phyloP scores from a whole-genome alignment of 305 asterid genomes.

The Ilex paraguariensis region DNA sequence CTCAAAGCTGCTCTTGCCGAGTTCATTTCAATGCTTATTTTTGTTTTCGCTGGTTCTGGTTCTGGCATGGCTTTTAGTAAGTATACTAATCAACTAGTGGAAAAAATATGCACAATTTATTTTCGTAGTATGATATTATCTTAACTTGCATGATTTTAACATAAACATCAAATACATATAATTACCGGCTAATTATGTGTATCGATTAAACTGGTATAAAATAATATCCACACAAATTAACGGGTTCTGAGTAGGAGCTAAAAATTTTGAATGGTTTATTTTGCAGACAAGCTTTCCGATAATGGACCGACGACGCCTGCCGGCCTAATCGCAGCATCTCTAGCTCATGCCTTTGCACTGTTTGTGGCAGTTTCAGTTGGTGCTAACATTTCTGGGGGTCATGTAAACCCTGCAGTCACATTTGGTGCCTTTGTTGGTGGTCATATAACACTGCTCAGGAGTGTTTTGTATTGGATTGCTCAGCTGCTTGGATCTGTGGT shows the following conservation, averaged over 20 bases:
- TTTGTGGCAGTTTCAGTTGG: slow-evolving; percentile 65
- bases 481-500: slow-evolving; percentile 67
- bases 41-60: slow-evolving; percentile 69
- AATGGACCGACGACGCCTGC: slow-evolving; percentile 51
- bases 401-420: slow-evolving; percentile 78
- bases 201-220: no score
- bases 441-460: slow-evolving; percentile 48
- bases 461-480: slow-evolving; percentile 63
- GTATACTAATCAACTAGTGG: neutral
- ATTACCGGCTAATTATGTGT: no score
- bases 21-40: slow-evolving; percentile 58
- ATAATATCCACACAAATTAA: no score
- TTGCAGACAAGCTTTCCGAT: slow-evolving; percentile 47
- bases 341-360: slow-evolving; percentile 71
- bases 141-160: no score
- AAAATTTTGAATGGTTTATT: neutral
- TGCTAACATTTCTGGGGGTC: slow-evolving; percentile 80
- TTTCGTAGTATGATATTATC: no score
- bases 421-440: slow-evolving; percentile 71
- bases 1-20: slow-evolving; percentile 59
- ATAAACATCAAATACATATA: no score
- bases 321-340: slow-evolving; percentile 48
- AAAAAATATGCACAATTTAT: no score
- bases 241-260: no score
- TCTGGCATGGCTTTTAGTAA: slow-evolving; percentile 64